Conservation (phyloP, 371 early-diverging fungal genomes). For the Lichtheimia corymbifera region DNA sequence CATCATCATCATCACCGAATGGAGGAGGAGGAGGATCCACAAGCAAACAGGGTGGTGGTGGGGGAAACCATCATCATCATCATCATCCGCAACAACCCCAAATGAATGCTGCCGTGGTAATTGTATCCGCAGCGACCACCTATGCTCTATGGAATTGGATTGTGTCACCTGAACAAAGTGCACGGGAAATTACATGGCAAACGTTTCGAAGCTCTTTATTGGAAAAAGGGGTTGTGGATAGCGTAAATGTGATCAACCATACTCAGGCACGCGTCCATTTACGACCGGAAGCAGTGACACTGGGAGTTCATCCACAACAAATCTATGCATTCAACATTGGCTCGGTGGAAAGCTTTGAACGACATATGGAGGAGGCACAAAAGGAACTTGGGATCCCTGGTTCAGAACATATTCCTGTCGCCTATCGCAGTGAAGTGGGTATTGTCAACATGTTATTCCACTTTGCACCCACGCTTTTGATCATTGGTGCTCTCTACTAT, state of each 20-base stretch:
- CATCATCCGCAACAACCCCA: slow-evolving; percentile 12
- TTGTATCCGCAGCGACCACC: slow-evolving; percentile 49
- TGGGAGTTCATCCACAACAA: slow-evolving; percentile 38
- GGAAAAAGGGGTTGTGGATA: slow-evolving; percentile 91
- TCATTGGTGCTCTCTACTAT: slow-evolving; percentile 86
- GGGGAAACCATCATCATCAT: slow-evolving; percentile 9
- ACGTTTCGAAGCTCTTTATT: slow-evolving; percentile 86
- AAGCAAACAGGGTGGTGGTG: slow-evolving; percentile 18
- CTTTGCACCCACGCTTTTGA: slow-evolving; percentile 90
- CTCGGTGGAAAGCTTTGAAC: slow-evolving; percentile 92
- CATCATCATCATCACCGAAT: no score
- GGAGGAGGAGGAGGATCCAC: neutral
- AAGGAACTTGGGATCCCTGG: slow-evolving; percentile 87
- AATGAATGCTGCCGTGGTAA: slow-evolving; percentile 37
- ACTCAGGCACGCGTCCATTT: slow-evolving; percentile 80
- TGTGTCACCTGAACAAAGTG: slow-evolving; percentile 43
- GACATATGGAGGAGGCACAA: slow-evolving; percentile 88
- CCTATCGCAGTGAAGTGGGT: slow-evolving; percentile 81
- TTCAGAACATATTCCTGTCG: slow-evolving; percentile 86
- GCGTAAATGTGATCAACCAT: slow-evolving; percentile 84
- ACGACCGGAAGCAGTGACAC: slow-evolving; percentile 64
- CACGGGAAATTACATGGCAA: slow-evolving; percentile 86
- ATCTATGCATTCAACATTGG: slow-evolving; percentile 86
- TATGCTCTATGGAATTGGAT: slow-evolving; percentile 57
- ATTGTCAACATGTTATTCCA: slow-evolving; percentile 71